Evolutionary conservation across 2,329 filamentous ascomycete species (phyloP).

Genomic region (Aureobasidium subglaciale): DNA sequence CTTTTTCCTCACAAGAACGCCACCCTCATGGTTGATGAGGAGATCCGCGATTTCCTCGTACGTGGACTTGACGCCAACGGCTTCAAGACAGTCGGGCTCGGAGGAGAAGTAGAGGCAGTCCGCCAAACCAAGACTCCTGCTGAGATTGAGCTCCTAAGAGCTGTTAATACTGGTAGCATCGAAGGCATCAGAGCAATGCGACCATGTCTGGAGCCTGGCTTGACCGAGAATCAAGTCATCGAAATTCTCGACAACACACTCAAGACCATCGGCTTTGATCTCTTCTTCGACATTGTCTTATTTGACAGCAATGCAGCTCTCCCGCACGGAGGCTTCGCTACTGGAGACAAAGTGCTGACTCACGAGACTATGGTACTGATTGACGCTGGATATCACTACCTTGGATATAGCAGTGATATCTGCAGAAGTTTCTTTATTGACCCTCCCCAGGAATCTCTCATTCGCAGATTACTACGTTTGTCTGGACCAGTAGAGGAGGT

Average conservation of each 20-base stretch:
- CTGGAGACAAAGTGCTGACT: conserved; percentile 44
- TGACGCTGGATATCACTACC: conserved; percentile 52
- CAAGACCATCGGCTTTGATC: conserved; percentile 46
- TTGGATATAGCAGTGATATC: conserved; percentile 58
- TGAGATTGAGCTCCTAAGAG: conserved; percentile 52
- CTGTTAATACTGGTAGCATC: conserved; percentile 58
- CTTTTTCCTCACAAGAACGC: conserved; percentile 32
- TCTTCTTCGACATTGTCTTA: conserved; percentile 58
- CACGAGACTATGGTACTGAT: conserved; percentile 54
- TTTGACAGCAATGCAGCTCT: conserved; percentile 52
- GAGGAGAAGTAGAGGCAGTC: conserved; percentile 50
- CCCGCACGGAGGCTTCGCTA: conserved; percentile 48
- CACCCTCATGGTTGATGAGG: conserved; percentile 58
- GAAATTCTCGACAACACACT: conserved; percentile 50
- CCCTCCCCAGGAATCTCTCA: not conserved
- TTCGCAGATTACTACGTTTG: not conserved
- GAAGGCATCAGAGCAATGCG: conserved; percentile 54
- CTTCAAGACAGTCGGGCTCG: conserved; percentile 51
- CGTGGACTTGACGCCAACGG: conserved; percentile 48
- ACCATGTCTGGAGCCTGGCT: conserved; percentile 45
- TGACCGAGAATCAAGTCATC: conserved; percentile 54
- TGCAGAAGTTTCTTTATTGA: conserved; percentile 53
- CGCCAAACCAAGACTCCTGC: conserved; percentile 51
- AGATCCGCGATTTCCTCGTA: conserved; percentile 57
- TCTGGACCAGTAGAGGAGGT: conserved; percentile 13